Evolutionary conservation across 2,329 filamentous ascomycete genomes (phyloP), one percentile per base, ranked within the genome.

Genomic region (Aspergillus viridinutans): DNA sequence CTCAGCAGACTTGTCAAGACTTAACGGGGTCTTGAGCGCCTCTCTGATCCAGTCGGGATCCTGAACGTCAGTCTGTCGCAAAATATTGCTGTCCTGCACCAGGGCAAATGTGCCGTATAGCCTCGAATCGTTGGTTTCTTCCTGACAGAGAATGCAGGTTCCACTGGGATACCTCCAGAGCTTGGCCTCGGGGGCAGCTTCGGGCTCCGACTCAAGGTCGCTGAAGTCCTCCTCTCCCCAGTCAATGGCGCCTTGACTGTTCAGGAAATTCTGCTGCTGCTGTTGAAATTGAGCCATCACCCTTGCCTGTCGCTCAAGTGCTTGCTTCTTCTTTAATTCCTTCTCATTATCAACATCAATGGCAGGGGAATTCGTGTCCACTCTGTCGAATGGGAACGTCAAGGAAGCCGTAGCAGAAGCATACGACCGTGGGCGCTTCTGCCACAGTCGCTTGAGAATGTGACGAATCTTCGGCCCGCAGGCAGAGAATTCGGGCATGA

Each of bases 201-300:
- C 59, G 6, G 74, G 72, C 47, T 82, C 80, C 28, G 78, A 76
- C 42, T 85, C 83, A 12, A 76, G 61, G 52, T 90, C 85, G 54
- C 89, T 87, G 28, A 90, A 83, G 49, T 94, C 90, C 52, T 91
- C 84, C 58, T 94, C 89, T 14, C 90, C 92, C 89, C 91, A 96
- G 72, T 96, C 90, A 58, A 96, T 84, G 45, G 87, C 82, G n/a
- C 85, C 88, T 72, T 97, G 92, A 62, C 88, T 94, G 56, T 90
- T 89, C 76, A 99, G 79, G 75, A 99, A 99, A 67, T 86, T 94
- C 75, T 95, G 93, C 71, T 97, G 95, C 69, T 99, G 93, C 70
- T 96, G 89, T 72, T 97, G 94, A 75, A 99, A 97, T 69, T 97
- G 92, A 1, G 92, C 94, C 92, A 99, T 97, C 32, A 99, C 91